Evolutionary conservation across 108 stramenopile species (phyloP).

Genomic region (Cyclotella atomus): DNA sequence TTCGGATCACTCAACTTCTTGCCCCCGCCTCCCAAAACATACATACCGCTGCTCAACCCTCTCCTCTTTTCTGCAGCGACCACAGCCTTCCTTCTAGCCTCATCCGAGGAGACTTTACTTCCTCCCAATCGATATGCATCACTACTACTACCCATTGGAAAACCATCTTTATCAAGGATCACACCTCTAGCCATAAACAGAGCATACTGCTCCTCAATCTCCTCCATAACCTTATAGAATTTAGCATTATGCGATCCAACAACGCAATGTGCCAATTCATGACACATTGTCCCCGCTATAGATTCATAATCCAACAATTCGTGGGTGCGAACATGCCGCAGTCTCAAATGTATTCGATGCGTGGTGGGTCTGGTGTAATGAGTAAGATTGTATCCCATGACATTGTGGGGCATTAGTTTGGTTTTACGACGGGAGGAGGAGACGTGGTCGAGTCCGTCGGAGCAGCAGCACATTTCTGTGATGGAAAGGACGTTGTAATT

Average conservation of each 20-base stretch:
- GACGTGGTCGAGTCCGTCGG: slow-evolving; percentile 64
- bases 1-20: slow-evolving; percentile 15
- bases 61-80: slow-evolving; percentile 21
- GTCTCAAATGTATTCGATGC: slow-evolving; percentile 75
- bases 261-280: slow-evolving; percentile 80
- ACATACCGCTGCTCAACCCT: slow-evolving; percentile 2
- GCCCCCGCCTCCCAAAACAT: slow-evolving; percentile 23
- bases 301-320: slow-evolving; percentile 63
- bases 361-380: slow-evolving; percentile 22
- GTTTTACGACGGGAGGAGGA: slow-evolving; percentile 10
- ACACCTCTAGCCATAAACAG: slow-evolving; percentile 46
- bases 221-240: slow-evolving; percentile 86
- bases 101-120: not conserved
- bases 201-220: slow-evolving; percentile 75
- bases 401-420: slow-evolving; percentile 58
- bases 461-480: slow-evolving; percentile 86
- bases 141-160: not conserved
- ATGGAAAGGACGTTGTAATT: slow-evolving; percentile 68
- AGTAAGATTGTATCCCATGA: slow-evolving; percentile 81
- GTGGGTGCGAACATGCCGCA: slow-evolving; percentile 60
- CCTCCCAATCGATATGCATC: slow-evolving; percentile 8
- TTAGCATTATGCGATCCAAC: slow-evolving; percentile 58
- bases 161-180: slow-evolving; percentile 40
- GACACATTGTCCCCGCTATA: slow-evolving; percentile 83
- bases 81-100: not conserved